A percentile compares a stretch with the other conserved stretches of the same genome.
These are phyloP conservation scores for Craterostigma plantagineum DNA, from an alignment of 257 asterid species.

Conservation along the genomic window DNA sequence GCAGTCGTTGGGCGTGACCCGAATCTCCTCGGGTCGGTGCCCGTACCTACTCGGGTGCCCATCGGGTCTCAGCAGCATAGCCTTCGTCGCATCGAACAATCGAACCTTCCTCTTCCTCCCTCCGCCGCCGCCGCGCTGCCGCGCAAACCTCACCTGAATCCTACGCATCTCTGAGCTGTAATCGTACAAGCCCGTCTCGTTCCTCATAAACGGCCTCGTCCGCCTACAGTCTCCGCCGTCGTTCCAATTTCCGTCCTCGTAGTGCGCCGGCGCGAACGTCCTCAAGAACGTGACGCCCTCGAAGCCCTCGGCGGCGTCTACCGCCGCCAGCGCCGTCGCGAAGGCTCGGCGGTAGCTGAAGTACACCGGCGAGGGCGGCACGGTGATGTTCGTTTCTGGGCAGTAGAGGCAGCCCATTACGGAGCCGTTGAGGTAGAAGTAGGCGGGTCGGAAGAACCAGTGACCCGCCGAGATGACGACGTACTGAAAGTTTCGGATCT, in stretches of 20 bases:
- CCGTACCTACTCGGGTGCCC: constrained; percentile 73
- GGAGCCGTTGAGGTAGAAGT: constrained; percentile 25
- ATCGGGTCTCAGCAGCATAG: constrained; percentile 56
- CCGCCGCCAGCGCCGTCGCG: constrained; percentile 22
- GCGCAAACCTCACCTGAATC: constrained; percentile 25
- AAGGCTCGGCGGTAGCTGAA: constrained; percentile 33
- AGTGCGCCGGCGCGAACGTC: constrained; percentile 55
- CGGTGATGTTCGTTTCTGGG: constrained; percentile 21
- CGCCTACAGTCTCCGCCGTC: constrained; percentile 56
- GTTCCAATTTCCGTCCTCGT: constrained; percentile 65
- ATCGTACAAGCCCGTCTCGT: constrained; percentile 21
- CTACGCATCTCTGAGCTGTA: constrained; percentile 12
- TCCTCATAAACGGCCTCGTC: constrained; percentile 35
- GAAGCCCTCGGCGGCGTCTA: constrained; percentile 13
- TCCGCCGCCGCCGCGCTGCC: not conserved
- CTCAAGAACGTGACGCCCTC: constrained; percentile 21
- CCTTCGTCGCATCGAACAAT: constrained; percentile 32
- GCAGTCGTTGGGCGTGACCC: constrained; percentile 30
- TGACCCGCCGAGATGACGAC: no score
- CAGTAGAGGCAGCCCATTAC: constrained; percentile 43
- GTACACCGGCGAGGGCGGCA: constrained; percentile 9
- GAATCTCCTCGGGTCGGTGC: constrained; percentile 7
- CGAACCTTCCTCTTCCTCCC: constrained; percentile 11
- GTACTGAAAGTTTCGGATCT: constrained; percentile 15
- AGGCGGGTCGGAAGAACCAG: constrained; percentile 1